Percentiles rank a stretch among this genome's conserved stretches.
These are phyloP conservation scores for Alternaria triticimaculans DNA, from an alignment of 2,329 filamentous ascomycete species.

Conservation along the genomic window DNA sequence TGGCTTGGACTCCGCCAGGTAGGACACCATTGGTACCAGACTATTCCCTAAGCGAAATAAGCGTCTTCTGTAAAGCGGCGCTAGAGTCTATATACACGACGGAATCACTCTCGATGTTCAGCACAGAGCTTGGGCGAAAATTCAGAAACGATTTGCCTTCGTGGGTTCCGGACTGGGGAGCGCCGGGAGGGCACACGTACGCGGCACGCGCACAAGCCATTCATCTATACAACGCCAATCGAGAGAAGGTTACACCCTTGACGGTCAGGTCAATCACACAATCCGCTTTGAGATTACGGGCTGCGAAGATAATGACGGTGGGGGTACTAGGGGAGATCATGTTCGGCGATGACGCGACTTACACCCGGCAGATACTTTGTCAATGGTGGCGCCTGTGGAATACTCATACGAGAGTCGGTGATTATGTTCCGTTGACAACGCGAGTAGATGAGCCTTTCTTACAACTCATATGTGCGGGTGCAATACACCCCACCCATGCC, in stretches of 20 bases:
- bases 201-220: not conserved
- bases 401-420: too few relatives aligned
- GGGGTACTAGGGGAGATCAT: not conserved
- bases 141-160: slow-evolving; percentile 23
- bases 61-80: not conserved
- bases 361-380: not conserved
- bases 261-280: not conserved
- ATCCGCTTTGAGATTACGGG: not conserved
- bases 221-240: not conserved
- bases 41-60: not conserved
- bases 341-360: not conserved
- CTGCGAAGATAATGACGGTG: not conserved
- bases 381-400: not conserved
- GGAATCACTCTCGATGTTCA: slow-evolving; percentile 11
- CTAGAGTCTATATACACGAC: not conserved
- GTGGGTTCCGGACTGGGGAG: slow-evolving; percentile 31
- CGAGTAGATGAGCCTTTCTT: not conserved
- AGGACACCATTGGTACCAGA: slow-evolving; percentile 1
- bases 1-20: not conserved
- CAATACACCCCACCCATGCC: not conserved
- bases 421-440: too few relatives aligned
- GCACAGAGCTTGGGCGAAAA: slow-evolving; percentile 20
- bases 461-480: not conserved
- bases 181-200: slow-evolving; percentile 7
- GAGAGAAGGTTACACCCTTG: not conserved